Evolutionary conservation across 176 grass and related monocot species (phyloP).

Genomic region (Zoysia pacifica): DNA sequence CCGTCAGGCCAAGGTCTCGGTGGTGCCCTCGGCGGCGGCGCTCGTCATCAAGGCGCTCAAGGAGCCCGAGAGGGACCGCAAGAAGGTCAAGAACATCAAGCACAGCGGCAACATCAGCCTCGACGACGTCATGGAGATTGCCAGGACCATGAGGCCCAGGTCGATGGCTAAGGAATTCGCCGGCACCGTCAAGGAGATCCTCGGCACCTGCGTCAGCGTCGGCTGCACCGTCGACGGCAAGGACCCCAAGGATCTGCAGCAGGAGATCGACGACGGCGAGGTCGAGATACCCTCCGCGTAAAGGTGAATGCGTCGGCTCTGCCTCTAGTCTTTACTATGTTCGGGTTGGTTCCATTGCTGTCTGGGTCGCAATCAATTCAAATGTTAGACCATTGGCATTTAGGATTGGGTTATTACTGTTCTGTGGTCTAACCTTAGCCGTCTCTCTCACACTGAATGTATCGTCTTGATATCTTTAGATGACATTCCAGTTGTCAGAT

Average conservation of each 20-base stretch:
- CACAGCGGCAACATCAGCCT: slow-evolving; percentile 75
- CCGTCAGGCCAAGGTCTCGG: slow-evolving; percentile 74
- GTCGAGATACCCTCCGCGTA: slow-evolving; percentile 54
- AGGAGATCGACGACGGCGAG: slow-evolving; percentile 65
- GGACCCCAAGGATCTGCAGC: slow-evolving; percentile 75
- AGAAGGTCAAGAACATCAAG: slow-evolving; percentile 86
- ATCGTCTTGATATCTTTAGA: no score
- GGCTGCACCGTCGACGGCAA: slow-evolving; percentile 73
- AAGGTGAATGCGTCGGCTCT: not conserved
- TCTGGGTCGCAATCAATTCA: not conserved
- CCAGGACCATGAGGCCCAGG: slow-evolving; percentile 50
- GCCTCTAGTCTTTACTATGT: not conserved
- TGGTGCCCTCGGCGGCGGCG: slow-evolving; percentile 74
- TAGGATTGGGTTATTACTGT: not conserved
- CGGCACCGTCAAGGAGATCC: slow-evolving; percentile 70
- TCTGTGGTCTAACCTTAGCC: not conserved
- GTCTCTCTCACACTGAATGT: no score
- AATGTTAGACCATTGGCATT: no score
- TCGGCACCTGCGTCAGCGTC: slow-evolving; percentile 67
- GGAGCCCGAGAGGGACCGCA: slow-evolving; percentile 78
- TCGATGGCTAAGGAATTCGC: slow-evolving; percentile 70
- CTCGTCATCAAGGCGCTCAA: slow-evolving; percentile 82
- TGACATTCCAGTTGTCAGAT: no score
- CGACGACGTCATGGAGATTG: slow-evolving; percentile 74
- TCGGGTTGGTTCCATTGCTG: not conserved